Evolutionary conservation across 306 rosid genomes (phyloP).

Genomic region (Carpinus fangiana): DNA sequence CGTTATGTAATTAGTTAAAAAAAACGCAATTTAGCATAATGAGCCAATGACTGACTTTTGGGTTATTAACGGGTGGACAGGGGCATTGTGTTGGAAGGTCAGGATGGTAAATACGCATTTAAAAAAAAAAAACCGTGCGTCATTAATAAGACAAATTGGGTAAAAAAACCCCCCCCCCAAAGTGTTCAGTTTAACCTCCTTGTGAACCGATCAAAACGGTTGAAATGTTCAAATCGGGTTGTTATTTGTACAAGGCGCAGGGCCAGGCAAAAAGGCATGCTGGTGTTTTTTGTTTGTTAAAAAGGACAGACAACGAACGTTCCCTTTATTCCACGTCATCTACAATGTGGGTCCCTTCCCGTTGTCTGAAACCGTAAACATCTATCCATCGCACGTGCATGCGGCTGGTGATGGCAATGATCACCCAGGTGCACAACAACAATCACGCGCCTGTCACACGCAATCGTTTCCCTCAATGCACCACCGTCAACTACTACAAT

Average conservation of each 20-base stretch:
- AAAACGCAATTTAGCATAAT: neutral
- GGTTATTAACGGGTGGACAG: neutral
- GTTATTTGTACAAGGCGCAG: neutral
- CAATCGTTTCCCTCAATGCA: no score
- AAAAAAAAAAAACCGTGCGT: neutral
- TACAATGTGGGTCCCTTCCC: neutral
- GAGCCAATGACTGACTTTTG: no score
- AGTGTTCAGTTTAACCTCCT: neutral
- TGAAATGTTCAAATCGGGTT: slow-evolving; percentile 13
- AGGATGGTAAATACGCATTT: neutral
- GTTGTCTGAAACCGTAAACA: neutral
- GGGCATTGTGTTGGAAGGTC: neutral
- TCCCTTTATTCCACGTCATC: neutral
- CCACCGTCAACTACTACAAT: no score
- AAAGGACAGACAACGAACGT: neutral
- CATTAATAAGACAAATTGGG: neutral
- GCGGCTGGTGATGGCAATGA: slow-evolving; percentile 17
- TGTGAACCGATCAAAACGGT: slow-evolving; percentile 10
- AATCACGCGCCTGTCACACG: slow-evolving; percentile 28
- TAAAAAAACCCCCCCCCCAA: neutral
- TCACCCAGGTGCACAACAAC: slow-evolving; percentile 24
- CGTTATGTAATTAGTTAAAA: neutral
- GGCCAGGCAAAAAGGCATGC: no score
- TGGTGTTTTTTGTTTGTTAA: neutral
- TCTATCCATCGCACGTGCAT: slow-evolving; percentile 20